phyloP scores from a whole-genome alignment of 805 yeast genomes.

The Candida sithepensis region DNA sequence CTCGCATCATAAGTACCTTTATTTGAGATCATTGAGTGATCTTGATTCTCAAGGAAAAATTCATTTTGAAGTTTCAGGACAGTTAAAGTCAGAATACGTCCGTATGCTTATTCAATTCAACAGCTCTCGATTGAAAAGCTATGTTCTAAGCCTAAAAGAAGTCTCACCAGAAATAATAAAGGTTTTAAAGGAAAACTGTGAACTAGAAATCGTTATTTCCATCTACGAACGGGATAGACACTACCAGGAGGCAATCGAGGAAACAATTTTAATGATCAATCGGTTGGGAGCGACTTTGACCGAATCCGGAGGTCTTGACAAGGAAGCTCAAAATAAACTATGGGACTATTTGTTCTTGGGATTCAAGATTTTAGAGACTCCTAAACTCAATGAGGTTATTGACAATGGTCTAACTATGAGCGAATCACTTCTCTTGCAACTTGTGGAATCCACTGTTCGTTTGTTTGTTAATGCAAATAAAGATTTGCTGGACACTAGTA shows the following conservation, averaged over 20 bases:
- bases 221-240: slow-evolving; percentile 44
- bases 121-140: slow-evolving; percentile 10
- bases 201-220: slow-evolving; percentile 32
- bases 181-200: slow-evolving; percentile 23
- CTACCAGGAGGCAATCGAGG: slow-evolving; percentile 54
- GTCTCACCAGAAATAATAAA: slow-evolving; percentile 15
- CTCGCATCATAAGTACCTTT: slow-evolving; percentile 27
- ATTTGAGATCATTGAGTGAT: slow-evolving; percentile 32
- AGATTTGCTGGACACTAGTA: slow-evolving; percentile 3
- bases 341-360: slow-evolving; percentile 35
- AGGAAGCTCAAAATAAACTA: slow-evolving; percentile 26
- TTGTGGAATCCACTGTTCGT: slow-evolving; percentile 38
- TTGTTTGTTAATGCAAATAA: slow-evolving; percentile 30
- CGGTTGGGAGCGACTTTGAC: slow-evolving; percentile 21
- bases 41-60: slow-evolving; percentile 11
- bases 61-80: slow-evolving; percentile 7
- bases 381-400: slow-evolving; percentile 15
- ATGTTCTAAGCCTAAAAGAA: slow-evolving; percentile 15
- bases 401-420: slow-evolving; percentile 23
- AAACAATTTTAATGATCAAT: slow-evolving; percentile 19
- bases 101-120: slow-evolving; percentile 25
- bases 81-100: slow-evolving; percentile 23
- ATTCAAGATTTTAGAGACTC: slow-evolving; percentile 29
- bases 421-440: slow-evolving; percentile 36
- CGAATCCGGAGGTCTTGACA: slow-evolving; percentile 7